These are phyloP conservation scores for Candida tallmaniae DNA, from an alignment of 805 yeast genomes.

Conservation along the genomic window DNA sequence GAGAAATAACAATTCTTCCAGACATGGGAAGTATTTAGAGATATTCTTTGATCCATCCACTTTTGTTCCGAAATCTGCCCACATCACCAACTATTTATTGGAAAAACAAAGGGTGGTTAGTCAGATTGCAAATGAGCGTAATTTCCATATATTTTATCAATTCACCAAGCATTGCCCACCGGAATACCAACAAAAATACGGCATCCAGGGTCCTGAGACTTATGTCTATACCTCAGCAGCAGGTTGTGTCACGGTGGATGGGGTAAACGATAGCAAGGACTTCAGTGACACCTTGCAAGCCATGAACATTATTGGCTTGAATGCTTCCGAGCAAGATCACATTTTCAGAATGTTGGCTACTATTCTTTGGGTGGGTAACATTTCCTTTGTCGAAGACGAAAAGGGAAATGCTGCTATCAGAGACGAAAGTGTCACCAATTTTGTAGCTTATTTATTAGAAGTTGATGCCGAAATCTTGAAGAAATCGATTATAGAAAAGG, in stretches of 20 bases:
- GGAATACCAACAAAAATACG: conserved; percentile 74
- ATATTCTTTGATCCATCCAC: conserved; percentile 70
- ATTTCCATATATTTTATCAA: conserved; percentile 96
- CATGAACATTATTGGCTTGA: conserved; percentile 82
- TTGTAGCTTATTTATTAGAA: conserved; percentile 86
- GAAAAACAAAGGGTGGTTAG: conserved; percentile 98
- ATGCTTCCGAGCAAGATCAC: conserved; percentile 81
- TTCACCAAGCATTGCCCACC: conserved; percentile 89
- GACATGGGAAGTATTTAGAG: conserved; percentile 92
- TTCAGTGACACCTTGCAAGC: conserved; percentile 79
- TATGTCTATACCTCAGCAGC: conserved; percentile 85
- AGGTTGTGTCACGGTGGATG: conserved; percentile 79
- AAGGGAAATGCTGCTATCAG: conserved; percentile 80
- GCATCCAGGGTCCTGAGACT: conserved; percentile 92
- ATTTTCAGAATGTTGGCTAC: conserved; percentile 83
- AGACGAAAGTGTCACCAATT: conserved; percentile 88
- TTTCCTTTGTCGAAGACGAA: conserved; percentile 79
- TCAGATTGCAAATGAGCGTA: conserved; percentile 87
- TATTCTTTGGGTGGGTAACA: conserved; percentile 91
- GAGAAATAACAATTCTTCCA: conserved; percentile 82
- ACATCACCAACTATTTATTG: conserved; percentile 87
- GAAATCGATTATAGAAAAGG: conserved; percentile 70
- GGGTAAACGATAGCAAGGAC: conserved; percentile 80
- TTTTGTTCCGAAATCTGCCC: conserved; percentile 91
- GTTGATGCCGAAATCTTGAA: conserved; percentile 65